Evolutionary conservation across 2,329 filamentous ascomycete species (phyloP).

Genomic region (Lasiodiplodia gonubiensis): DNA sequence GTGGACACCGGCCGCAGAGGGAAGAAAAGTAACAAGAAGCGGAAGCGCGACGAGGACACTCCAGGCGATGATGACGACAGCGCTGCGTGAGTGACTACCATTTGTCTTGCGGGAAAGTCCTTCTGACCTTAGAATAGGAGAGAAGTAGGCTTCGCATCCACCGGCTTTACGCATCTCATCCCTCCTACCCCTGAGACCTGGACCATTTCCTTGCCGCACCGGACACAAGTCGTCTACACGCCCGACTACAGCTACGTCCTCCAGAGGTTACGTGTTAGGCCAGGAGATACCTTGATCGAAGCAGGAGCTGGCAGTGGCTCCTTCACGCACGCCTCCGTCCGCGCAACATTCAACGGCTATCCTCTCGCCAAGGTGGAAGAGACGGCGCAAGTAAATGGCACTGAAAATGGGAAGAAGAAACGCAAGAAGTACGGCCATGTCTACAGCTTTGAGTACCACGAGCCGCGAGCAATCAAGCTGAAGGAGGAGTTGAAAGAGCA

Average conservation of each 20-base stretch:
- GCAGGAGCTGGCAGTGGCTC: constrained; percentile 82
- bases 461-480: constrained; percentile 72
- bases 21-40: constrained; percentile 60
- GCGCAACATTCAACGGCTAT: constrained; percentile 78
- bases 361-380: constrained; percentile 44
- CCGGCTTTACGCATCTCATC: constrained; percentile 78
- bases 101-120: neutral
- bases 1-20: constrained; percentile 93
- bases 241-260: constrained; percentile 86
- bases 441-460: constrained; percentile 83
- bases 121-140: neutral
- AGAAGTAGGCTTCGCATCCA: constrained; percentile 58
- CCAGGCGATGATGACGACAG: constrained; percentile 44
- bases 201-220: constrained; percentile 79
- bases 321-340: constrained; percentile 78
- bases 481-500: constrained; percentile 72
- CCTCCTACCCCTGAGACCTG: constrained; percentile 82
- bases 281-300: constrained; percentile 76
- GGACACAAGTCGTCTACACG: constrained; percentile 86
- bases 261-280: constrained; percentile 74
- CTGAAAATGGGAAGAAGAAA: constrained; percentile 36
- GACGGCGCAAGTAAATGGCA: constrained; percentile 36
- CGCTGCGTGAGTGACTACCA: neutral
- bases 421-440: constrained; percentile 66
- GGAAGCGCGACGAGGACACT: constrained; percentile 51